Evolutionary conservation across 768 basidiomycete species (phyloP).

Genomic region (Inosperma sp.): DNA sequence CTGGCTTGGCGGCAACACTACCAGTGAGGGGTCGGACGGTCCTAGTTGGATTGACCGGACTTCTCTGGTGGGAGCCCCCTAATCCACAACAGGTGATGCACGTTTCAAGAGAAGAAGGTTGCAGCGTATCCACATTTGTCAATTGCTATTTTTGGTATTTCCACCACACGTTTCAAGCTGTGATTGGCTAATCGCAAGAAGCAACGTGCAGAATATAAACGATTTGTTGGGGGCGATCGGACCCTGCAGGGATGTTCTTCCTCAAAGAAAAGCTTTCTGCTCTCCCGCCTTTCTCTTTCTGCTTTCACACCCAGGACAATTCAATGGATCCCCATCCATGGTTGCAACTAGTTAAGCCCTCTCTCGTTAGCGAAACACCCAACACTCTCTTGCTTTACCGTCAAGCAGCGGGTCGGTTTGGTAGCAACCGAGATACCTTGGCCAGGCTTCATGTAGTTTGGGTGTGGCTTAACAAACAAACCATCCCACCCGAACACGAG

Average conservation of each 20-base stretch:
- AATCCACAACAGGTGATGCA: too few species aligned
- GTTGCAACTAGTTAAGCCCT: not conserved
- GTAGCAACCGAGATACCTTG: not conserved
- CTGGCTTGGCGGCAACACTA: too few species aligned
- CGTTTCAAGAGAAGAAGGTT: too few species aligned
- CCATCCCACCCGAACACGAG: not conserved
- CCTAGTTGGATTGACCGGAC: slow-evolving; percentile 32
- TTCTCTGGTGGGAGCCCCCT: slow-evolving; percentile 46
- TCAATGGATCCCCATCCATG: not conserved
- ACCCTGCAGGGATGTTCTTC: not conserved
- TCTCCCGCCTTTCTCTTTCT: not conserved
- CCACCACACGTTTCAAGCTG: too few species aligned
- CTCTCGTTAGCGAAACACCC: not conserved
- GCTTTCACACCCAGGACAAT: not conserved
- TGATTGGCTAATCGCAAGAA: too few species aligned
- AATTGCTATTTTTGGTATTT: too few species aligned
- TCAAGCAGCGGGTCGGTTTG: not conserved
- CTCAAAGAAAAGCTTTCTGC: not conserved
- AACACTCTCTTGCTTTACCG: not conserved
- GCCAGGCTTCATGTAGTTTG: not conserved
- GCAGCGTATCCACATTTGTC: too few species aligned
- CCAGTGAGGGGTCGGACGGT: too few species aligned
- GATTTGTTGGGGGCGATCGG: not conserved
- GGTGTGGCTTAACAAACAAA: not conserved
- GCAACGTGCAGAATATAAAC: not conserved